phyloP scores from a whole-genome alignment of 352 stramenopile species.

The Thalassiosira livingstoniorum region DNA sequence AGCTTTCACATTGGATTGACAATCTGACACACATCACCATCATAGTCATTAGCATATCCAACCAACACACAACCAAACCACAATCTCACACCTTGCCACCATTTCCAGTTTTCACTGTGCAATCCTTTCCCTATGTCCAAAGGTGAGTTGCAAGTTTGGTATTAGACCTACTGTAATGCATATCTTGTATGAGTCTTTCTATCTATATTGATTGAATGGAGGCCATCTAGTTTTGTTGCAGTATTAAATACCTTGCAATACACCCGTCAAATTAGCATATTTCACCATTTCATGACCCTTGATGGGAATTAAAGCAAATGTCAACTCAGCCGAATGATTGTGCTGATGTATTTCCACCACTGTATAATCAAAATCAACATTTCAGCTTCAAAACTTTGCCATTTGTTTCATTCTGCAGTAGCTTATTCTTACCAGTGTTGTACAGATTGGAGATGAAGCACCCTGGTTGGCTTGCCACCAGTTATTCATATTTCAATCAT shows the following conservation, averaged over 20 bases:
- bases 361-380: slow-evolving; percentile 57
- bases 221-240: slow-evolving; percentile 42
- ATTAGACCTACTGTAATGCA: slow-evolving; percentile 15
- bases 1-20: slow-evolving; percentile 33
- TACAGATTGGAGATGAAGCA: no score
- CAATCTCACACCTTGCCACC: slow-evolving; percentile 36
- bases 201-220: slow-evolving; percentile 25
- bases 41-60: slow-evolving; percentile 36
- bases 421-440: no score
- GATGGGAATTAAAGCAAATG: slow-evolving; percentile 29
- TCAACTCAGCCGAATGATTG: slow-evolving; percentile 39
- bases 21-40: slow-evolving; percentile 38
- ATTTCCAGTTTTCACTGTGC: slow-evolving; percentile 36
- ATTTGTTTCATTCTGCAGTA: no score
- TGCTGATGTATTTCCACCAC: slow-evolving; percentile 44
- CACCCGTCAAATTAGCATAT: slow-evolving; percentile 19
- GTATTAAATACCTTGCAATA: slow-evolving; percentile 15
- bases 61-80: slow-evolving; percentile 40
- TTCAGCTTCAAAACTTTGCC: no score
- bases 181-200: slow-evolving; percentile 7
- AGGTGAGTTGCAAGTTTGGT: slow-evolving; percentile 31
- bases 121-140: slow-evolving; percentile 41
- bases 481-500: no score
- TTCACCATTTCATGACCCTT: slow-evolving; percentile 30
- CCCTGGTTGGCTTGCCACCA: no score